These are phyloP conservation scores for Parietichytrium sp. DNA, from an alignment of 108 stramenopile species.

Conservation along the genomic window DNA sequence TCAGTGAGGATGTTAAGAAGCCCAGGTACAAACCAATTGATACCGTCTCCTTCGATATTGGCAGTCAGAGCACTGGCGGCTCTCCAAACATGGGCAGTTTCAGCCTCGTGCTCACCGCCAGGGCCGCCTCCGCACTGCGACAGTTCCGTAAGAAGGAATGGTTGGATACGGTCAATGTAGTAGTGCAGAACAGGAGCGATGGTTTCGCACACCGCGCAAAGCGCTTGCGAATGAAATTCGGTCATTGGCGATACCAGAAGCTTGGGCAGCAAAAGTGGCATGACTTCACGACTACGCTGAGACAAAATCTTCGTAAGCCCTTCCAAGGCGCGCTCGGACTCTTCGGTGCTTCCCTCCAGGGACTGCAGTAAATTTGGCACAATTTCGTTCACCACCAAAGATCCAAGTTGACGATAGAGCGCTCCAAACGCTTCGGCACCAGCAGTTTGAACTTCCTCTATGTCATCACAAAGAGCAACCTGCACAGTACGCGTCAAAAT, in stretches of 20 bases:
- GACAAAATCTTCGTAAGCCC: slow-evolving; percentile 87
- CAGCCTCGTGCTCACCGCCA: slow-evolving; percentile 61
- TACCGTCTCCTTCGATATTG: slow-evolving; percentile 70
- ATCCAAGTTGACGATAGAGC: slow-evolving; percentile 81
- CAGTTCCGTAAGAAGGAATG: slow-evolving; percentile 64
- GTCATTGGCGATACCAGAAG: slow-evolving; percentile 78
- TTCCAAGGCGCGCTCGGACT: slow-evolving; percentile 73
- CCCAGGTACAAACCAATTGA: slow-evolving; percentile 76
- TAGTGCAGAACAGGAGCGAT: slow-evolving; percentile 77
- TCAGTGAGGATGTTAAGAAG: slow-evolving; percentile 70
- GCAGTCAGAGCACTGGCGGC: slow-evolving; percentile 67
- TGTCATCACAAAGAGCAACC: slow-evolving; percentile 87
- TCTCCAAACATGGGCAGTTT: slow-evolving; percentile 48
- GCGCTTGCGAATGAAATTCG: slow-evolving; percentile 75
- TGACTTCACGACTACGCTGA: slow-evolving; percentile 81
- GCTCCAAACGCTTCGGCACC: slow-evolving; percentile 91
- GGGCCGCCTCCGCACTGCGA: slow-evolving; percentile 54
- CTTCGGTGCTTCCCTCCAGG: slow-evolving; percentile 66
- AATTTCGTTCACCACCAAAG: slow-evolving; percentile 79
- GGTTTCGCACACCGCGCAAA: slow-evolving; percentile 80
- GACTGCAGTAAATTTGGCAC: slow-evolving; percentile 85
- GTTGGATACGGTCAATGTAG: slow-evolving; percentile 70
- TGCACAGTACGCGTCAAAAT: slow-evolving; percentile 87
- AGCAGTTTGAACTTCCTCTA: slow-evolving; percentile 75
- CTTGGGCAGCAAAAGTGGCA: slow-evolving; percentile 87